These are phyloP conservation scores for Jackrogersella multiformis DNA, from an alignment of 495 filamentous ascomycete species.

Conservation along the genomic window DNA sequence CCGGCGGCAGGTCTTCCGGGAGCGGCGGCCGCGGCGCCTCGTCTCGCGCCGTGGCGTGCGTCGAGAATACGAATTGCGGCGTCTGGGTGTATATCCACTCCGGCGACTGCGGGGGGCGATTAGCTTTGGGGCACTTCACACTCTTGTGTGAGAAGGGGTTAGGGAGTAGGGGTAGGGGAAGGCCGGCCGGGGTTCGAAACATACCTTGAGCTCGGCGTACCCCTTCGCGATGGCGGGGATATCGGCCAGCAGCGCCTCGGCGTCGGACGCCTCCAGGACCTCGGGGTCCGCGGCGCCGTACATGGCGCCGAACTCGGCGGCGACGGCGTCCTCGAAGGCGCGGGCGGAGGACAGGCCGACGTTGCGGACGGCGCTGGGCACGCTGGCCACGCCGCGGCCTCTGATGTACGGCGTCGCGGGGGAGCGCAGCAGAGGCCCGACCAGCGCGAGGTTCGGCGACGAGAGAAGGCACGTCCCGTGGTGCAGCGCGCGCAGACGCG, in stretches of 20 bases:
- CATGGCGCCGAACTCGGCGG: conserved; percentile 62
- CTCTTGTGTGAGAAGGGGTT: not conserved
- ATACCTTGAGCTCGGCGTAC: conserved; percentile 41
- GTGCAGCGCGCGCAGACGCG: conserved; percentile 77
- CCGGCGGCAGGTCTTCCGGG: conserved; percentile 45
- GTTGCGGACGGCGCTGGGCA: conserved; percentile 84
- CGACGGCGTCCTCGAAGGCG: conserved; percentile 62
- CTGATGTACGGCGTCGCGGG: conserved; percentile 77
- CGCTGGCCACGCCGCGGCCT: conserved; percentile 91
- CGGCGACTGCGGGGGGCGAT: conserved; percentile 58
- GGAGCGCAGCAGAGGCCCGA: conserved; percentile 73
- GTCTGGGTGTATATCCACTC: conserved; percentile 88
- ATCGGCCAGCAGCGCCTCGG: not conserved
- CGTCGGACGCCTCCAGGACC: not conserved
- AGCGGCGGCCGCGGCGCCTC: conserved; percentile 60
- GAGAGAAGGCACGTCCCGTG: conserved; percentile 89
- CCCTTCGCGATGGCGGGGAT: conserved; percentile 4
- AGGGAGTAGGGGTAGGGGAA: no score
- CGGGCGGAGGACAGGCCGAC: conserved; percentile 59
- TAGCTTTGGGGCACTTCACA: not conserved
- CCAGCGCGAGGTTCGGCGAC: conserved; percentile 72
- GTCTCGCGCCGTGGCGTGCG: conserved; percentile 63
- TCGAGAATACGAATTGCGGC: conserved; percentile 79
- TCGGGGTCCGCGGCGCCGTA: conserved; percentile 52
- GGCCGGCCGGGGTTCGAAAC: no score